These are phyloP conservation scores for Quercus tomentella DNA, from an alignment of 331 rosid species.

Conservation along the genomic window DNA sequence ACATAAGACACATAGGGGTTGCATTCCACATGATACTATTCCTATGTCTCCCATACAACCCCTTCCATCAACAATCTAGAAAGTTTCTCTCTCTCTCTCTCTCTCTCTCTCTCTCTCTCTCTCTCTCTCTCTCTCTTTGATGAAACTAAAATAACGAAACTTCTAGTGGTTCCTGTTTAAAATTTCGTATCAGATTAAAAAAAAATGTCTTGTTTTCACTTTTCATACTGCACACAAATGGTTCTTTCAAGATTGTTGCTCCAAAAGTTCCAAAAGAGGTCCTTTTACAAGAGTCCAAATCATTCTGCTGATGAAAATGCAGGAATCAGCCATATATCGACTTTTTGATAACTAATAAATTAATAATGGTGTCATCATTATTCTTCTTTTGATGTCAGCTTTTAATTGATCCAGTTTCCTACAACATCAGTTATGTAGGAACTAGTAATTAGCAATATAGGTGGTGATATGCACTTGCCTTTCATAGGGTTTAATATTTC, in stretches of 20 bases:
- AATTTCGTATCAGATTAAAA: neutral
- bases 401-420: neutral
- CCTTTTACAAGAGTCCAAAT: no score
- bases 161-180: neutral
- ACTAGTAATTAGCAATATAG: neutral
- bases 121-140: neutral
- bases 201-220: neutral
- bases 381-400: neutral
- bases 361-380: neutral
- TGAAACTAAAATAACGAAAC: neutral
- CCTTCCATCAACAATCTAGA: neutral
- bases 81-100: neutral
- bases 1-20: no score
- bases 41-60: neutral
- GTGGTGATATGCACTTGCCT: neutral
- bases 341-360: no score
- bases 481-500: neutral
- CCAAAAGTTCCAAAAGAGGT: no score
- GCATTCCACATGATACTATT: no score
- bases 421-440: neutral
- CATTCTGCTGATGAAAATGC: no score
- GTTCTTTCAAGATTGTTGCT: neutral
- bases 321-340: no score
- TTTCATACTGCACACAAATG: neutral
- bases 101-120: neutral